phyloP scores from a whole-genome alignment of 2,329 filamentous ascomycete species.

The Catunica adiposa region DNA sequence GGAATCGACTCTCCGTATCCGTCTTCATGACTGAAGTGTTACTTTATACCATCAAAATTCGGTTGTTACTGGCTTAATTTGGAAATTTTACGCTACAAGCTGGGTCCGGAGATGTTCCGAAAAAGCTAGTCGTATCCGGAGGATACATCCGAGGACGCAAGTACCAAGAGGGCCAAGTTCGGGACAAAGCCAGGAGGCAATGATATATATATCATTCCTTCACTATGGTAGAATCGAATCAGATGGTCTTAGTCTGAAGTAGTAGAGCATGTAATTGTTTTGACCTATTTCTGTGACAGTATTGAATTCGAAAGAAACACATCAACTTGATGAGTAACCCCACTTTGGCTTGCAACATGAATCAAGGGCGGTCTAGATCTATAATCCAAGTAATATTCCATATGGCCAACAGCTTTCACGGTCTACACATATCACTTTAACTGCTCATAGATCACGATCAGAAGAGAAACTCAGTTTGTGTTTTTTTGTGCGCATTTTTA shows the following conservation, averaged over 20 bases:
- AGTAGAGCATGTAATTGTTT: too few relatives aligned
- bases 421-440: not conserved
- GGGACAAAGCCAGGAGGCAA: too few relatives aligned
- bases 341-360: too few relatives aligned
- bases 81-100: not conserved
- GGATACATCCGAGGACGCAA: not conserved
- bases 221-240: too few relatives aligned
- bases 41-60: not conserved
- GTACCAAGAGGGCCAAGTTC: not conserved
- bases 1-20: not conserved
- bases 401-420: not conserved
- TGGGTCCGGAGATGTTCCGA: not conserved
- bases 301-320: not conserved
- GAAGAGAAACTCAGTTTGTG: not conserved
- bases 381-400: too few relatives aligned
- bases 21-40: not conserved
- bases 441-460: not conserved
- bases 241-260: too few relatives aligned
- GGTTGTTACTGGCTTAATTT: not conserved
- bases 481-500: slow-evolving; percentile 9
- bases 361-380: too few relatives aligned
- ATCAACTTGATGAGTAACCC: not conserved
- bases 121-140: not conserved
- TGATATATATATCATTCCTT: too few relatives aligned
- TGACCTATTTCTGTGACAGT: not conserved